Evolutionary conservation across 345 rosid genomes (phyloP).

Genomic region (Cochlearia excelsa): DNA sequence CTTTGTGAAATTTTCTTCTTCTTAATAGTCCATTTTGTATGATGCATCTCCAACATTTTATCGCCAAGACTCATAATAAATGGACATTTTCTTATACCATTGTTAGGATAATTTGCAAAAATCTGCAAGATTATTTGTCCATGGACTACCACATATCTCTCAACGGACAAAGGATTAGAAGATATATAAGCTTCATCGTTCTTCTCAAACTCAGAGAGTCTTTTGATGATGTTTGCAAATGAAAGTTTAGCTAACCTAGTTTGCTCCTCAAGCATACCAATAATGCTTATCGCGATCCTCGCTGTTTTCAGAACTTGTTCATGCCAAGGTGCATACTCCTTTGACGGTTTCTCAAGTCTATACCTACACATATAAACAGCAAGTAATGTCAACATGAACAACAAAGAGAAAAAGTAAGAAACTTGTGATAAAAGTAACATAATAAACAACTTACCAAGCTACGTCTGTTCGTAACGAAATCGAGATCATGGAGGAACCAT

Average conservation of each 20-base stretch:
- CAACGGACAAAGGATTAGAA: slow-evolving; percentile 51
- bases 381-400: not conserved
- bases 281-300: slow-evolving; percentile 58
- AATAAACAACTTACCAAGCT: slow-evolving; percentile 59
- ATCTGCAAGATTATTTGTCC: slow-evolving; percentile 72
- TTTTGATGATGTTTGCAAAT: slow-evolving; percentile 51
- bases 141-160: slow-evolving; percentile 76
- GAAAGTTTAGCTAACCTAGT: slow-evolving; percentile 57
- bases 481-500: slow-evolving; percentile 55
- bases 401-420: slow-evolving; percentile 1
- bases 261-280: slow-evolving; percentile 59
- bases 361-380: slow-evolving; percentile 49
- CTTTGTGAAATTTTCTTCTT: slow-evolving; percentile 51
- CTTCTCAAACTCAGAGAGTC: slow-evolving; percentile 47
- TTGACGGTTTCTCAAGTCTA: slow-evolving; percentile 81
- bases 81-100: slow-evolving; percentile 49
- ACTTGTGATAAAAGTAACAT: not conserved
- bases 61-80: slow-evolving; percentile 52
- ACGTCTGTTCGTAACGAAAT: slow-evolving; percentile 69
- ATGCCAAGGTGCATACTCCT: slow-evolving; percentile 76
- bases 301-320: slow-evolving; percentile 69
- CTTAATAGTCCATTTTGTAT: slow-evolving; percentile 75
- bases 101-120: slow-evolving; percentile 60
- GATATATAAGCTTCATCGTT: slow-evolving; percentile 60
- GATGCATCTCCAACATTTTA: slow-evolving; percentile 73